Conservation (phyloP, 768 basidiomycete genomes). For the Pulveroboletus sp. region DNA sequence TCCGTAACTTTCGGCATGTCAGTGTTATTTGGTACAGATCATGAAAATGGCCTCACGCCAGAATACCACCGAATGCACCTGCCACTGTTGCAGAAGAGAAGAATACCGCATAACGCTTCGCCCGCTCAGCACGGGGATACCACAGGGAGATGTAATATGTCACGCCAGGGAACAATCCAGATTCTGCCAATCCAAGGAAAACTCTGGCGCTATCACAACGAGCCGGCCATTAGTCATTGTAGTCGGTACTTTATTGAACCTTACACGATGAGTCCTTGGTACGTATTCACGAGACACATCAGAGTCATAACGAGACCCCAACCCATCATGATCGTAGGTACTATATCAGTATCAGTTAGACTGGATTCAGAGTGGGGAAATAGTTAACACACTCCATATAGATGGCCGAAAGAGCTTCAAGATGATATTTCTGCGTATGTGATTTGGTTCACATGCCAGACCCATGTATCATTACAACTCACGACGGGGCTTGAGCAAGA, state of each 20-base stretch:
- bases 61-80: constrained; percentile 44
- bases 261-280: constrained; percentile 22
- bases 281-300: constrained; percentile 29
- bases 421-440: constrained; percentile 23
- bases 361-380: neutral
- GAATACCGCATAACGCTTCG: constrained; percentile 53
- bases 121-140: constrained; percentile 55
- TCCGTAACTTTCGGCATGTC: constrained; percentile 24
- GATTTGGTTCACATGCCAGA: neutral
- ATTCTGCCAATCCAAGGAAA: constrained; percentile 41
- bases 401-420: constrained; percentile 27
- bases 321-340: constrained; percentile 28
- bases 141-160: constrained; percentile 47
- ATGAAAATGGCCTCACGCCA: constrained; percentile 32
- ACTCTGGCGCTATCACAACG: constrained; percentile 26
- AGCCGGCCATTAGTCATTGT: neutral
- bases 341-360: constrained; percentile 29
- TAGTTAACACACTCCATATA: constrained; percentile 21
- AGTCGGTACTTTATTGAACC: constrained; percentile 6
- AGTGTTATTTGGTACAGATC: neutral
- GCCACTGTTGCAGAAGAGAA: constrained; percentile 56
- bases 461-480: neutral
- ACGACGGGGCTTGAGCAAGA: constrained; percentile 32
- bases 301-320: constrained; percentile 32
- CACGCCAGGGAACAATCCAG: constrained; percentile 36